phyloP scores from a whole-genome alignment of 371 early-diverging fungal species.

The Mortierella sp. region DNA sequence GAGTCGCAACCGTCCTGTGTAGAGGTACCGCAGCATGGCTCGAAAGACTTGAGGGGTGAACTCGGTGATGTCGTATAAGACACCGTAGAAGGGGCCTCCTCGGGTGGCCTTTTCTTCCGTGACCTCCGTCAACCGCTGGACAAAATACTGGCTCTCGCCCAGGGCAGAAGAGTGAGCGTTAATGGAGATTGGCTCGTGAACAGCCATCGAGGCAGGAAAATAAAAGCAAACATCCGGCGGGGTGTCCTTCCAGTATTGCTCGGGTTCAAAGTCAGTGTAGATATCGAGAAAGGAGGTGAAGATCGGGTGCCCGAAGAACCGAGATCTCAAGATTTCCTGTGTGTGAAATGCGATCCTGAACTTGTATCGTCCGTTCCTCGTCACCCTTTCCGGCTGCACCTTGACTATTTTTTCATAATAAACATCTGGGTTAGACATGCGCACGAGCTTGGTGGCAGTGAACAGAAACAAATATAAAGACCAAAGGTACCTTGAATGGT shows the following conservation, averaged over 20 bases:
- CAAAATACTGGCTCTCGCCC: conserved; percentile 22
- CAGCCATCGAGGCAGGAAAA: conserved; percentile 21
- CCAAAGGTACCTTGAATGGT: conserved; percentile 19
- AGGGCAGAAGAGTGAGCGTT: conserved; percentile 31
- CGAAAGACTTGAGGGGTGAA: conserved; percentile 41
- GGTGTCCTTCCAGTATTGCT: background rate
- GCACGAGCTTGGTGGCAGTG: background rate
- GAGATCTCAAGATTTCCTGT: conserved; percentile 16
- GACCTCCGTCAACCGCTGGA: conserved; percentile 22
- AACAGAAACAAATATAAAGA: background rate
- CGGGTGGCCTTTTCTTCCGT: background rate
- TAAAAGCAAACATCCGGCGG: conserved; percentile 29
- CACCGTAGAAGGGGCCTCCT: conserved; percentile 2
- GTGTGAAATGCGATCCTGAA: conserved; percentile 36
- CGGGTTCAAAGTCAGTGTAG: conserved; percentile 28
- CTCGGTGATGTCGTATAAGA: conserved; percentile 25
- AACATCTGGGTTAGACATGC: background rate
- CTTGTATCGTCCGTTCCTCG: conserved; percentile 29
- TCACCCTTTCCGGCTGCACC: conserved; percentile 28
- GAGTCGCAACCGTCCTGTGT: conserved; percentile 22
- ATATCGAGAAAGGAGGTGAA: conserved; percentile 30
- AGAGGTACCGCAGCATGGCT: conserved; percentile 34
- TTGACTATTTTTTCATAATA: conserved; percentile 10
- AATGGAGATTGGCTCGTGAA: conserved; percentile 6
- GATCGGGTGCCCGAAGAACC: conserved; percentile 11